Base-by-base conservation (phyloP, 805 yeast genomes). In the Cyberlindnera suaveolens region DNA sequence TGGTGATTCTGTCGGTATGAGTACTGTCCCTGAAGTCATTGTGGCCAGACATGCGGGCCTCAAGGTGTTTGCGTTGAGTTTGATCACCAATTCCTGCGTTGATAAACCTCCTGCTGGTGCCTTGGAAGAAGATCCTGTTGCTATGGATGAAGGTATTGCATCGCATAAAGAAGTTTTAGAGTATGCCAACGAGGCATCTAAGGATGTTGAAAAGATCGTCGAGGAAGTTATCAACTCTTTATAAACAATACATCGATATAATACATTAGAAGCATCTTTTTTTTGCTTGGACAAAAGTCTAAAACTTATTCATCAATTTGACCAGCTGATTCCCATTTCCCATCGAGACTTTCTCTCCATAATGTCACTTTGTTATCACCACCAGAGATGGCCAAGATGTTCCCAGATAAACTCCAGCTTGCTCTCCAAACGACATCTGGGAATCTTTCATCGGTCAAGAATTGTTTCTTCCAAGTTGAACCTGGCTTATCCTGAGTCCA, bases 341-440 rank as follows among this genome's bases (percentile, higher is more conserved):
- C 97, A 57, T 80, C 80, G 52, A 90, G 72, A 60, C 82, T 87
- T 67, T 93, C 99, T 67, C 89, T 90, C 98, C 98, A 93, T 63
- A 93, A 75, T 29, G 96, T 88, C 36, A 93, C 91, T 67, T 85
- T 88, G 65, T 90, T 90, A 64, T 93, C 98, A 43, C 98, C 98
- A 38, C 97, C 96, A 39, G 93, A 80, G 35, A 93, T 85, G 5
- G 99, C 99, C 55, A 93, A 75, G 27, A 93, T 82, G 63, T 93
- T 93, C 42, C 99, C 99, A 38, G 95, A 84, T 53, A 90, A 72
- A 11, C 97, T 88, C 99, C 99, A 93, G 53, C 95, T 82, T 39
- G 95, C 96, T 64, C 97, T 82, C 99, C 99, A 93, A 54, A 95
- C 86, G 23, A 90, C 97, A 62, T 93, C 99, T 14, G 96, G 93